These are phyloP conservation scores for Colletotrichum noveboracense DNA, from an alignment of 2,329 filamentous ascomycete species.

Conservation along the genomic window DNA sequence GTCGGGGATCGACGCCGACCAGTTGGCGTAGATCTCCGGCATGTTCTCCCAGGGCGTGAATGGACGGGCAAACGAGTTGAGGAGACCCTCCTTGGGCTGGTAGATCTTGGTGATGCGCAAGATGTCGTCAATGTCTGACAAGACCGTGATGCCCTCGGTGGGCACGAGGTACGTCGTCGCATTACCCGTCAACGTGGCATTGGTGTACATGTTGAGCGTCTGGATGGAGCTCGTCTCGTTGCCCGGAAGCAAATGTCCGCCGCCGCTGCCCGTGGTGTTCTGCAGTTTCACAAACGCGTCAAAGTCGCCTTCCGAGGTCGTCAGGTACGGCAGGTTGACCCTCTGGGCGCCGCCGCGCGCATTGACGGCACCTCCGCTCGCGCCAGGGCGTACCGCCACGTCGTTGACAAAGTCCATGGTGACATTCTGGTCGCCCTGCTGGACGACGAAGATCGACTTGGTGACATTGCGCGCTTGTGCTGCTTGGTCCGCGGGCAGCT, in stretches of 20 bases:
- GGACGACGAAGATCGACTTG: conserved; percentile 75
- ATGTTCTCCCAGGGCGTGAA: conserved; percentile 80
- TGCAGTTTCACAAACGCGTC: conserved; percentile 71
- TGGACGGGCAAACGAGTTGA: conserved; percentile 77
- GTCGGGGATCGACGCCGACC: conserved; percentile 69
- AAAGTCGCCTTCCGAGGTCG: conserved; percentile 73
- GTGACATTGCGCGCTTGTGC: conserved; percentile 77
- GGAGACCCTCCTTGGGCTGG: conserved; percentile 72
- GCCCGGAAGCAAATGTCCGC: conserved; percentile 60
- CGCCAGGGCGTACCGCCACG: conserved; percentile 53
- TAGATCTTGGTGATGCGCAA: conserved; percentile 84
- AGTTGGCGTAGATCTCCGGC: conserved; percentile 80
- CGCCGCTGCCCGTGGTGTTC: conserved; percentile 56
- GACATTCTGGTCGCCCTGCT: conserved; percentile 69
- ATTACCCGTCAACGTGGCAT: conserved; percentile 71
- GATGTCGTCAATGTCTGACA: conserved; percentile 83
- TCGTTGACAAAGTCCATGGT: conserved; percentile 61
- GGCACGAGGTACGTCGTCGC: conserved; percentile 80
- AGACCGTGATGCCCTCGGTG: conserved; percentile 69
- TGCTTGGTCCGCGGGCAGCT: conserved; percentile 64
- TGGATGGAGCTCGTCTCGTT: conserved; percentile 71
- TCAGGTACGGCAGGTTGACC: conserved; percentile 68
- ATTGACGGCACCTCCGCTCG: conserved; percentile 56
- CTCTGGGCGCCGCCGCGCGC: conserved; percentile 66
- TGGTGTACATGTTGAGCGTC: conserved; percentile 70